These are phyloP conservation scores for Camillea tinctor DNA, from an alignment of 2,329 filamentous ascomycete species.

Conservation along the genomic window DNA sequence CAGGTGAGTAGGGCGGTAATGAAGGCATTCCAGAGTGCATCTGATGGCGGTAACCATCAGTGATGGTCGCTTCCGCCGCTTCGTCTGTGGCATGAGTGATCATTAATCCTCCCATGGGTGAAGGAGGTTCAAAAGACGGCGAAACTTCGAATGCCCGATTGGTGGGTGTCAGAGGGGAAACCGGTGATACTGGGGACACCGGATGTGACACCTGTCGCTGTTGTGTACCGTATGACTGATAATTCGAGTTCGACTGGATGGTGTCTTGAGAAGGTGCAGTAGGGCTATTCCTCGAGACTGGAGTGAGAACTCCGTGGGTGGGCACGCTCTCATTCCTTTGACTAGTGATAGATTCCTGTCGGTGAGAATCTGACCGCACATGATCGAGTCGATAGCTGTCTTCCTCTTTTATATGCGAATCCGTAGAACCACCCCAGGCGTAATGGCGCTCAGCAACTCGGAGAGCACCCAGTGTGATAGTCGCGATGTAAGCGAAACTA, in stretches of 20 bases:
- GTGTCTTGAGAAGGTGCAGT: slow-evolving; percentile 7
- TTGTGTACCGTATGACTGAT: slow-evolving; percentile 4
- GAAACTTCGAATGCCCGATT: slow-evolving; percentile 9
- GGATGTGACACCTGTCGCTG: slow-evolving; percentile 4
- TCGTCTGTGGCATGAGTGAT: slow-evolving; percentile 16
- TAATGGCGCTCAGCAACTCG: slow-evolving; percentile 32
- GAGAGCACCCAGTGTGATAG: slow-evolving; percentile 29
- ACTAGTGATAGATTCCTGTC: slow-evolving; percentile 3
- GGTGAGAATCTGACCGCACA: slow-evolving; percentile 6
- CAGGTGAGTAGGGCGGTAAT: slow-evolving; percentile 35
- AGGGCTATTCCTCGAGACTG: slow-evolving; percentile 2
- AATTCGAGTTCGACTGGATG: slow-evolving; percentile 1
- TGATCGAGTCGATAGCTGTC: slow-evolving; percentile 12
- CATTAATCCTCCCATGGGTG: slow-evolving; percentile 14
- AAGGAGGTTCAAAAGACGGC: slow-evolving; percentile 9
- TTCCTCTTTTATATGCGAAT: slow-evolving; percentile 23
- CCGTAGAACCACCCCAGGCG: slow-evolving; percentile 23
- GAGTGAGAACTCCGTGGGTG: slow-evolving; percentile 10
- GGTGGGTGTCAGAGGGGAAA: slow-evolving; percentile 19
- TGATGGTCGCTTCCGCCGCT: slow-evolving; percentile 30
- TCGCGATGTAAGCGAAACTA: slow-evolving; percentile 31
- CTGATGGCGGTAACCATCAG: slow-evolving; percentile 29
- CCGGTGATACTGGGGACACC: slow-evolving; percentile 21
- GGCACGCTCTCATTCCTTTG: background rate
- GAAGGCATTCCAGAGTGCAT: slow-evolving; percentile 17